A percentile compares a stretch with the other conserved stretches of the same genome.
These are phyloP conservation scores for Saposhnikovia divaricata DNA, from an alignment of 129 eudicot species.

Conservation along the genomic window DNA sequence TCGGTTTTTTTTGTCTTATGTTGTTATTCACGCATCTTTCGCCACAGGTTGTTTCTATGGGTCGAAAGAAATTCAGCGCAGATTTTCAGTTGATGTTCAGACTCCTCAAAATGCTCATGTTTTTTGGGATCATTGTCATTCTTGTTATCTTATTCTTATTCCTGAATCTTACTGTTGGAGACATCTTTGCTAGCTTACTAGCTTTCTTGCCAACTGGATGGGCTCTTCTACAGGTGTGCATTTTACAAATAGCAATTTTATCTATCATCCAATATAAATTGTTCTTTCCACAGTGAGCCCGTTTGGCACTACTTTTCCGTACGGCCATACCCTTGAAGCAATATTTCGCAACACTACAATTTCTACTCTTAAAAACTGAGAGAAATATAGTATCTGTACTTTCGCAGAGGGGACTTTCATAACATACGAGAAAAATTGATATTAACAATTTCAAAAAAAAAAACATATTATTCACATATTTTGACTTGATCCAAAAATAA, in stretches of 20 bases:
- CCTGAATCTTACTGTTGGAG: slow-evolving; percentile 76
- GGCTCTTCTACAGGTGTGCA: slow-evolving; percentile 78
- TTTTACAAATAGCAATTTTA: background rate
- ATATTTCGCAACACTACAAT: background rate
- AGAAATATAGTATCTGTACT: background rate
- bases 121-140: slow-evolving; percentile 52
- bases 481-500: too few species aligned
- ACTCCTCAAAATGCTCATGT: slow-evolving; percentile 71
- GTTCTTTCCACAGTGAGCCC: background rate
- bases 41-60: slow-evolving; percentile 83
- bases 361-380: background rate
- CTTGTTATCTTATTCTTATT: slow-evolving; percentile 51
- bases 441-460: too few species aligned
- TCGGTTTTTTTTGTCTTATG: background rate
- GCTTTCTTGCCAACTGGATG: slow-evolving; percentile 97
- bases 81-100: slow-evolving; percentile 98
- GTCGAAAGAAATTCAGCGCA: slow-evolving; percentile 89
- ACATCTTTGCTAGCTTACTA: slow-evolving; percentile 70
- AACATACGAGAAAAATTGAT: background rate
- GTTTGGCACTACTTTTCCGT: background rate
- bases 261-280: background rate
- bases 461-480: too few species aligned
- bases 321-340: background rate
- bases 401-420: background rate
- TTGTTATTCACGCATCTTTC: background rate